These are phyloP conservation scores for Fusarium poae DNA, from an alignment of 2,329 filamentous ascomycete species.

Conservation along the genomic window DNA sequence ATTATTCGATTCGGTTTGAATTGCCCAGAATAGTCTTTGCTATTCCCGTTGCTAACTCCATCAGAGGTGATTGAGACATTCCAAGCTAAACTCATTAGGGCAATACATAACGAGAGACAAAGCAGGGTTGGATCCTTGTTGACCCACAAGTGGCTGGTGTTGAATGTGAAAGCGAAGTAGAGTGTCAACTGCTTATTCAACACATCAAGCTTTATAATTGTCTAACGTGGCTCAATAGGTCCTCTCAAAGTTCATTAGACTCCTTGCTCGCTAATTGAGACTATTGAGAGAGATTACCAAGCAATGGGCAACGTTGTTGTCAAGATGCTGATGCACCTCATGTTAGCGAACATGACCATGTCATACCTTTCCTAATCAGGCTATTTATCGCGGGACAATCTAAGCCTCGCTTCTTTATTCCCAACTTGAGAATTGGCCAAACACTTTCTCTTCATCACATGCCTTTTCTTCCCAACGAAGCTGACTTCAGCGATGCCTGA, in stretches of 20 bases:
- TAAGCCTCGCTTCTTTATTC: conserved; percentile 10
- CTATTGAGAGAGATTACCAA: background rate
- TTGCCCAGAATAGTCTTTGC: conserved; percentile 18
- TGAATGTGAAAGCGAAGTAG: background rate
- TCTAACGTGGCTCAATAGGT: background rate
- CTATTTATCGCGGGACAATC: conserved; percentile 2
- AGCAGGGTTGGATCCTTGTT: background rate
- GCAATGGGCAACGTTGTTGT: background rate
- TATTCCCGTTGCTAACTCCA: background rate
- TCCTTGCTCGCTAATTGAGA: background rate
- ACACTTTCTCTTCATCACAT: background rate
- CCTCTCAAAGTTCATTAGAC: fast-evolving
- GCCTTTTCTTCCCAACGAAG: background rate
- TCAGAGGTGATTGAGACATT: fast-evolving
- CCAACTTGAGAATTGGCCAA: background rate
- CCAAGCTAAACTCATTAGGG: fast-evolving
- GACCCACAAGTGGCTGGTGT: background rate
- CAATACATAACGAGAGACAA: background rate
- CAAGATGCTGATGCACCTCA: no score
- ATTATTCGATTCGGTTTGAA: conserved; percentile 1
- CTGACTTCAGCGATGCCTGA: conserved; percentile 23
- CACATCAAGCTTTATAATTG: background rate
- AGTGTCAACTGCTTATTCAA: background rate
- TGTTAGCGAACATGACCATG: background rate
- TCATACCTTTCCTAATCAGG: conserved; percentile 3